Conservation (phyloP, 2,329 filamentous ascomycete genomes). For the Talaromyces sp. region DNA sequence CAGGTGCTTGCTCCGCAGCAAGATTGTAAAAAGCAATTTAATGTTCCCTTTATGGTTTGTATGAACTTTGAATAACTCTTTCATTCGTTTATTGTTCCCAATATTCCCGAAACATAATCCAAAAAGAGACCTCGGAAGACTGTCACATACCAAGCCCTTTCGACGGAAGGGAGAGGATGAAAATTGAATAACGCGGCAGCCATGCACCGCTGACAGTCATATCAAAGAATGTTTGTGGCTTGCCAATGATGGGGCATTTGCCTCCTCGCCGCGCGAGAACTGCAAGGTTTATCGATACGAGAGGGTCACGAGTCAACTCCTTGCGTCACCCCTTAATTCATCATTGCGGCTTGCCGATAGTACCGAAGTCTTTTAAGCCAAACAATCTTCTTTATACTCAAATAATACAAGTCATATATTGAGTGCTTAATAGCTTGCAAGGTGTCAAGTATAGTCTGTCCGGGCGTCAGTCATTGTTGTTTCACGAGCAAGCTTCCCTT, state of each 20-base stretch:
- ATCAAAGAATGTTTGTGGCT: conserved; percentile 1
- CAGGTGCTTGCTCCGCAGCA: not conserved
- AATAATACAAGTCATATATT: not conserved
- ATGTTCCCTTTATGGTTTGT: not conserved
- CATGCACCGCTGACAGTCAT: not conserved
- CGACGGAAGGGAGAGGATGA: not conserved
- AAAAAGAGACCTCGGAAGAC: not conserved
- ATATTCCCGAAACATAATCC: not conserved
- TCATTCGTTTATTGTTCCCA: not conserved
- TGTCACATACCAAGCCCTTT: not conserved
- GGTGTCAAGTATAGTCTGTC: not conserved
- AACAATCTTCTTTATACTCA: not conserved
- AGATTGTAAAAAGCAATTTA: not conserved
- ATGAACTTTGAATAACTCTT: not conserved
- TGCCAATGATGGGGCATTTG: conserved; percentile 11
- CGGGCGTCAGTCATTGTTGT: not conserved
- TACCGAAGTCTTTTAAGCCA: not conserved
- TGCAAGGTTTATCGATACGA: not conserved
- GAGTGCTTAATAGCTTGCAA: not conserved
- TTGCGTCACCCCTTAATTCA: not conserved
- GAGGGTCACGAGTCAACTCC: not conserved
- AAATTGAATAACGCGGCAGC: not conserved
- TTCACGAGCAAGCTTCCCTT: not conserved
- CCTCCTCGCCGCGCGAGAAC: not conserved
- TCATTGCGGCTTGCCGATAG: not conserved